Evolutionary conservation across 371 early-diverging fungal species (phyloP), one percentile per base, ranked within the genome.

Genomic region (Mucor mucedo): DNA sequence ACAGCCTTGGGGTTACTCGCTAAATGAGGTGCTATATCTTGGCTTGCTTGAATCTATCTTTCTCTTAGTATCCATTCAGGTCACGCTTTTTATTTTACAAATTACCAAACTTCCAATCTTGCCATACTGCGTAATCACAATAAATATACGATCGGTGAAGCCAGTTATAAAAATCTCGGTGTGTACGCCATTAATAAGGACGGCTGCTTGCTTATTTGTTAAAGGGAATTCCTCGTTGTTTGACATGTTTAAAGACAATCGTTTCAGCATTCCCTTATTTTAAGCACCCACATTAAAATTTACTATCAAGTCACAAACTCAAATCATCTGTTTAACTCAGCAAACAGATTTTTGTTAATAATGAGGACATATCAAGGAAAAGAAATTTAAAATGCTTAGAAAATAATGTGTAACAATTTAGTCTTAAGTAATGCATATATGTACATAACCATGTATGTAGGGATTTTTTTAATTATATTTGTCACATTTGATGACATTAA

Each of bases 161-260:
- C 88, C 85, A 9, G 84, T 76, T 3, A 86, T 73, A 0, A 88
- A 73, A 5, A 87, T 83, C 42, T 91, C 90, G 1, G 90, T 90
- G 63, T 89, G 88, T 21, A 65, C 52, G 38, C 79, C 86, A 63
- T 87, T 68, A 16, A 90, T 71, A 2, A 55, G 32, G 27, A 80
- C 76, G 0, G 89, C 90, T 0, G 85, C 67, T 60, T 87, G 86
- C 28, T 76, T 79, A 58, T 82, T 86, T 39, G 69, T 68, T 39
- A 88, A 56, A 1, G 90, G 89, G 57, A 89, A 89, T 9, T 73
- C 54, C 42, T 57, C 61, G 14, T 60, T 52, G 5, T 53, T 70
- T n/a, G 69, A 60, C 68, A 71, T 69, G 32, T 27, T 33, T 6
- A 42, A 42, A 42, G 42, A 35, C 21, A 21, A 21, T 21, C 21